These are phyloP conservation scores for Solanum hybrid DNA, from an alignment of 305 asterid species.

Conservation along the genomic window DNA sequence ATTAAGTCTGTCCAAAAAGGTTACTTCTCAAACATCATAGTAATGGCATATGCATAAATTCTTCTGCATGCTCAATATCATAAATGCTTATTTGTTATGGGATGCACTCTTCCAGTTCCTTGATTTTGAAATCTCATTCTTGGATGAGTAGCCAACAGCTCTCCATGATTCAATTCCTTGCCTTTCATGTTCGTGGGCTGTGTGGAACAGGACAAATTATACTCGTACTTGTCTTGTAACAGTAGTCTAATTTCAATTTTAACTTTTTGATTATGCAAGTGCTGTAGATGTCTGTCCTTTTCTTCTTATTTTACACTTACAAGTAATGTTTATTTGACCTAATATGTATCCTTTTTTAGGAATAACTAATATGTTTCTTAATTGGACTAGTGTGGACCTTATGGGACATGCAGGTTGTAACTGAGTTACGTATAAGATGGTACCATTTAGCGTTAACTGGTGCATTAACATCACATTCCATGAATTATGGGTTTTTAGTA, in stretches of 20 bases:
- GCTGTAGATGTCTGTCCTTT: background rate
- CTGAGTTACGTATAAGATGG: background rate
- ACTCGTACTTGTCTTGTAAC: background rate
- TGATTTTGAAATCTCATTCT: background rate
- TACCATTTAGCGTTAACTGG: background rate
- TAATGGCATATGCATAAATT: background rate
- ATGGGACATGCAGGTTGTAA: background rate
- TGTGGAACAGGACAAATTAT: background rate
- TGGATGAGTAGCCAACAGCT: background rate
- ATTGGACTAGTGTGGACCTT: background rate
- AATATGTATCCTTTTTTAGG: background rate
- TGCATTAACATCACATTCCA: background rate
- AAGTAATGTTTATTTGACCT: background rate
- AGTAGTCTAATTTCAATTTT: background rate
- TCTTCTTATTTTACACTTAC: background rate
- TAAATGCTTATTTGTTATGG: constrained; percentile 1
- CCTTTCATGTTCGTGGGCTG: background rate
- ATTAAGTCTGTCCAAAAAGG: background rate
- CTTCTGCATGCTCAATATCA: background rate
- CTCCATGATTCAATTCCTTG: background rate
- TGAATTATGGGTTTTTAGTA: background rate
- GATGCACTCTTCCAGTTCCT: background rate
- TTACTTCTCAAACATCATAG: background rate
- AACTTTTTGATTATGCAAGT: background rate
- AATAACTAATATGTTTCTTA: background rate